Evolutionary conservation across 176 grass and related monocot genomes (phyloP), one percentile per base, ranked within the genome.

Genomic region (Rhynchospora pubera): DNA sequence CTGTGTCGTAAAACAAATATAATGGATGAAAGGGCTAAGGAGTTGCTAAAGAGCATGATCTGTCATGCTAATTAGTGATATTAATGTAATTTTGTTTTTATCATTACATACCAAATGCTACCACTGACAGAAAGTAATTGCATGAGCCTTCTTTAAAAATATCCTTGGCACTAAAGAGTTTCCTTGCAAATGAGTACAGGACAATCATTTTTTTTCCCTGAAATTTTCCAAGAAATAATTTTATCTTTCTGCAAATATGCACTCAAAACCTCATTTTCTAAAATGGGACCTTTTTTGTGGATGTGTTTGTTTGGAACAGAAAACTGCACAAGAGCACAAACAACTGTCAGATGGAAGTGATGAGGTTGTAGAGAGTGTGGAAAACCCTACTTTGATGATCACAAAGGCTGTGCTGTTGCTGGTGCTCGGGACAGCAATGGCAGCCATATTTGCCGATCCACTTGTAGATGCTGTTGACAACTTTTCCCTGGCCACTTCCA

Each of bases 401-500:
- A 65, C 90, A 78, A 93, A 95, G 65, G 92, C 92, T 0, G 65
- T 99, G 62, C 81, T 77, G 0, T 78, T 89, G 45, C 83, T 99
- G 84, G 21, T 99, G 55, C 72, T 99, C 1, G 96, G 96, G 8
- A 85, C 87, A 18, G 82, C 75, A 72, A 93, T 99, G 44, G 93
- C 86, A 28, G 96, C 92, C 4, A 83, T 88, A 30, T 95, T 91
- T 30, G 96, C 96, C 0, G 96, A 99, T 69, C 96, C 96, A 0
- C 90, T 99, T n/a, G 96, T 99, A 42, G 96, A 99, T 22, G 83
- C 96, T 9, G 91, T 99, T 70, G 87, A 95, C 84, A 93, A 95
- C 70, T 95, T 99, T 82, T 99, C 96, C n/a, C 65, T 84, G 9
- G 92, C 96, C 39, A 89, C 96, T 9, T 85, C 82, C 62, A 99